Conservation (phyloP, 768 basidiomycete genomes). For the Suillus placidus region DNA sequence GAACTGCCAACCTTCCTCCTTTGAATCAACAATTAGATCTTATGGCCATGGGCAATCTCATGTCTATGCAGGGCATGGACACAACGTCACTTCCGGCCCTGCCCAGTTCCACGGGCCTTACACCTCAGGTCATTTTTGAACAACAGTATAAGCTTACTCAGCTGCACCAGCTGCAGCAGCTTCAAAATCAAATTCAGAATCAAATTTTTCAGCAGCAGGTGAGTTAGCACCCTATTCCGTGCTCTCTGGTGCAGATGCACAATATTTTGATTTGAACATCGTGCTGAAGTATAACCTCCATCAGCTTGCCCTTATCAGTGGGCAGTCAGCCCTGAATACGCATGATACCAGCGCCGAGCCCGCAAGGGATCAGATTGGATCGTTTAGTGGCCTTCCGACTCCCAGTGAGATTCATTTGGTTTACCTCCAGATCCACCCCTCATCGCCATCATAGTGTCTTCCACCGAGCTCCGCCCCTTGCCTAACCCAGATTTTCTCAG, state of each 20-base stretch:
- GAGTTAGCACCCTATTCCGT: slow-evolving; percentile 22
- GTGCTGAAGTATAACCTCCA: slow-evolving; percentile 17
- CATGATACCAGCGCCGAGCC: slow-evolving; percentile 39
- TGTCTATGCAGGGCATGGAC: slow-evolving; percentile 52
- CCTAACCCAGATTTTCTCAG: slow-evolving; percentile 61
- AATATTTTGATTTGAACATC: background rate
- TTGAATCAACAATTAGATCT: slow-evolving; percentile 50
- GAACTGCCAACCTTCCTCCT: slow-evolving; percentile 12
- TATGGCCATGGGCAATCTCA: slow-evolving; percentile 45
- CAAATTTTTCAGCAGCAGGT: slow-evolving; percentile 93
- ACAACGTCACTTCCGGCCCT: slow-evolving; percentile 10
- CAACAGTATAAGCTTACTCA: slow-evolving; percentile 81
- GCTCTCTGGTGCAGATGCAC: background rate
- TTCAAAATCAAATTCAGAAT: slow-evolving; percentile 83
- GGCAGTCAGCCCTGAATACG: slow-evolving; percentile 39
- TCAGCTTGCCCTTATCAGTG: slow-evolving; percentile 72
- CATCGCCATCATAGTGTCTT: slow-evolving; percentile 49
- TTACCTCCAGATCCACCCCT: slow-evolving; percentile 16
- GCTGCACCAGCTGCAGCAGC: slow-evolving; percentile 74
- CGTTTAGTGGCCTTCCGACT: slow-evolving; percentile 63
- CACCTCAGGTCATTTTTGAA: slow-evolving; percentile 60
- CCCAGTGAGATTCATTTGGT: slow-evolving; percentile 51
- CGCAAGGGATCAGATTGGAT: slow-evolving; percentile 36
- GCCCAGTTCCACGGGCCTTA: slow-evolving; percentile 29
- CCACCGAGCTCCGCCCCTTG: slow-evolving; percentile 66